These are phyloP conservation scores for Discostella stelligeroides DNA, from an alignment of 108 stramenopile species.

Conservation along the genomic window DNA sequence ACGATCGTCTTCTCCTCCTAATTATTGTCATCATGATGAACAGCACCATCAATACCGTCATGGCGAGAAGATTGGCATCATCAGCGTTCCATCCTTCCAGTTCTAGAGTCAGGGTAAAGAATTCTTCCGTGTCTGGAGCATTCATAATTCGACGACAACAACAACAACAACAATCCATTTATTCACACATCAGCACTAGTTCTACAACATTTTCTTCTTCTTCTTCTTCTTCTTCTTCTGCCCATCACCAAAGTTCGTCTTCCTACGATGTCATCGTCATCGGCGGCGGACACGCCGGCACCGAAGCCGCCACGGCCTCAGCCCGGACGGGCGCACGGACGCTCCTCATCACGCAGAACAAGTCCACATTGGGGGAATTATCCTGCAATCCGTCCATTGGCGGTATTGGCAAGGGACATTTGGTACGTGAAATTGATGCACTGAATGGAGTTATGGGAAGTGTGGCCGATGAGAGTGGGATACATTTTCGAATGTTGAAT, in stretches of 20 bases:
- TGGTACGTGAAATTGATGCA: slow-evolving; percentile 97
- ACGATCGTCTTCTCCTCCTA: too few species aligned
- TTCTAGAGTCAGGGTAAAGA: too few species aligned
- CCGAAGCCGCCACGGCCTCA: slow-evolving; percentile 95
- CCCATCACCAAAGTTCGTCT: slow-evolving; percentile 6
- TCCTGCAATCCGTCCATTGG: slow-evolving; percentile 98
- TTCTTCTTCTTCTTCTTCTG: neutral
- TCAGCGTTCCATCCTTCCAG: too few species aligned
- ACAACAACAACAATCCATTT: too few species aligned
- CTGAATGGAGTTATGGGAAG: slow-evolving; percentile 95
- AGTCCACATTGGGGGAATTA: slow-evolving; percentile 94
- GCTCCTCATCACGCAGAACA: slow-evolving; percentile 90
- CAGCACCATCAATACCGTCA: too few species aligned
- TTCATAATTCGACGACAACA: too few species aligned
- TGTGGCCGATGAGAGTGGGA: slow-evolving; percentile 91
- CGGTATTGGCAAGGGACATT: slow-evolving; percentile 98
- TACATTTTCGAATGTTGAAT: slow-evolving; percentile 96
- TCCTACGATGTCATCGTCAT: slow-evolving; percentile 92
- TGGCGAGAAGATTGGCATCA: too few species aligned
- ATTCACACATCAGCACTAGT: neutral
- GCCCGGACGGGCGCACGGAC: slow-evolving; percentile 93
- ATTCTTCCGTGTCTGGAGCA: too few species aligned
- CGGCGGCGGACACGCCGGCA: slow-evolving; percentile 98
- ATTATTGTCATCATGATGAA: too few species aligned
- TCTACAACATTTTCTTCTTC: neutral